phyloP scores from a whole-genome alignment of 192 early-diverging fungal genomes.

The Gorgonomyces haynaldii region DNA sequence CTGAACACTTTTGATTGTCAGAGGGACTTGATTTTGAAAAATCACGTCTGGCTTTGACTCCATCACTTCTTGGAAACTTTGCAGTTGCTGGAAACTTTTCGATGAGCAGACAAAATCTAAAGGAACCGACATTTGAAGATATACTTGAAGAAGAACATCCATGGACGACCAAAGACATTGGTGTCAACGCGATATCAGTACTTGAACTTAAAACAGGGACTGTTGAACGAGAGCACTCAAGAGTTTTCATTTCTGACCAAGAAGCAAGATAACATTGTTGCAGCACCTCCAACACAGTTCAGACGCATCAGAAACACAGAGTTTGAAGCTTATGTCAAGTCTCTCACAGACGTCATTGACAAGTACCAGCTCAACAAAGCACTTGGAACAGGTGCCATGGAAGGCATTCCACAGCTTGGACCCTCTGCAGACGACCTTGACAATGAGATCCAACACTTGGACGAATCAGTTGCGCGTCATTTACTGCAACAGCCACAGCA shows the following conservation, averaged over 20 bases:
- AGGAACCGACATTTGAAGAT: slow-evolving; percentile 15
- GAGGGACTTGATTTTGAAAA: too few species aligned
- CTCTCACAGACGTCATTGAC: slow-evolving; percentile 64
- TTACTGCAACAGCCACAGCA: neutral
- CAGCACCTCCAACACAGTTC: slow-evolving; percentile 47
- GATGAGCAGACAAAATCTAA: too few species aligned
- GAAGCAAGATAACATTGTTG: slow-evolving; percentile 34
- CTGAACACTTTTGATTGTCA: too few species aligned
- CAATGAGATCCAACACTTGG: slow-evolving; percentile 9
- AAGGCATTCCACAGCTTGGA: slow-evolving; percentile 38
- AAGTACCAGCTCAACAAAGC: slow-evolving; percentile 62
- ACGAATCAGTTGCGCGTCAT: slow-evolving; percentile 8
- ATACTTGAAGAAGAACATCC: slow-evolving; percentile 29
- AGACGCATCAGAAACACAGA: slow-evolving; percentile 59
- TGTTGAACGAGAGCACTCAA: neutral
- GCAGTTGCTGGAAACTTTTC: too few species aligned
- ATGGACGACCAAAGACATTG: slow-evolving; percentile 65
- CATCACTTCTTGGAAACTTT: too few species aligned
- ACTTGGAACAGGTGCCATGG: slow-evolving; percentile 35
- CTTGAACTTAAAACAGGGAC: slow-evolving; percentile 5
- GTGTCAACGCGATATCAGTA: slow-evolving; percentile 63
- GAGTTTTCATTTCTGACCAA: neutral
- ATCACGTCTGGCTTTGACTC: too few species aligned
- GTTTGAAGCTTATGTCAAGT: slow-evolving; percentile 75
- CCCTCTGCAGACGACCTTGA: slow-evolving; percentile 11